phyloP scores from a whole-genome alignment of 805 yeast species.

The Suhomyces xylopsoci region DNA sequence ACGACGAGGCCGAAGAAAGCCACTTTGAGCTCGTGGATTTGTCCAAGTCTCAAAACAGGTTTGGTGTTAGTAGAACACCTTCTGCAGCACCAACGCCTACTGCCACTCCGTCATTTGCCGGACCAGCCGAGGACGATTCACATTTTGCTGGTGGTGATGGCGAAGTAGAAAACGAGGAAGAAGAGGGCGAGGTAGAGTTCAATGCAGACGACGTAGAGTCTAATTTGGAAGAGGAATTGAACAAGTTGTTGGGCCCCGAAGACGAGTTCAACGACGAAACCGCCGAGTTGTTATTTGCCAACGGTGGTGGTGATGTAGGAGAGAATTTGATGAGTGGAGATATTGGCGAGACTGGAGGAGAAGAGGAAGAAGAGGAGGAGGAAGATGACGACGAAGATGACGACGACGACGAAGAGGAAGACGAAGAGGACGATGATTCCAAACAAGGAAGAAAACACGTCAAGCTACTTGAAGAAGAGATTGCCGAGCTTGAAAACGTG shows the following conservation, averaged over 20 bases:
- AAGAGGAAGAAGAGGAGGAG: constrained; percentile 53
- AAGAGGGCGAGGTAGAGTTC: constrained; percentile 21
- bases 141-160: not conserved
- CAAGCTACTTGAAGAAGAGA: constrained; percentile 80
- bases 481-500: constrained; percentile 73
- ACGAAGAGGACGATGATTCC: constrained; percentile 50
- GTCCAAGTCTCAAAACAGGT: constrained; percentile 36
- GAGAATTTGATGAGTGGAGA: constrained; percentile 29
- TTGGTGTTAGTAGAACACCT: constrained; percentile 23
- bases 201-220: constrained; percentile 28
- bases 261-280: constrained; percentile 37
- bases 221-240: constrained; percentile 55
- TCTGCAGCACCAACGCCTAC: constrained; percentile 23
- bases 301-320: constrained; percentile 13
- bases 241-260: constrained; percentile 45
- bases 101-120: not conserved
- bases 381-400: constrained; percentile 58
- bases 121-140: not conserved
- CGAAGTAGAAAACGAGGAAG: constrained; percentile 14
- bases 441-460: constrained; percentile 52
- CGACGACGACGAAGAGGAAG: constrained; percentile 49
- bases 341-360: constrained; percentile 47
- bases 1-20: constrained; percentile 80
- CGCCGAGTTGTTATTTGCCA: constrained; percentile 3
- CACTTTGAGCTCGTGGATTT: constrained; percentile 69